Evolutionary conservation across 2,329 filamentous ascomycete genomes (phyloP).

Genomic region (Aspergillus melleus): DNA sequence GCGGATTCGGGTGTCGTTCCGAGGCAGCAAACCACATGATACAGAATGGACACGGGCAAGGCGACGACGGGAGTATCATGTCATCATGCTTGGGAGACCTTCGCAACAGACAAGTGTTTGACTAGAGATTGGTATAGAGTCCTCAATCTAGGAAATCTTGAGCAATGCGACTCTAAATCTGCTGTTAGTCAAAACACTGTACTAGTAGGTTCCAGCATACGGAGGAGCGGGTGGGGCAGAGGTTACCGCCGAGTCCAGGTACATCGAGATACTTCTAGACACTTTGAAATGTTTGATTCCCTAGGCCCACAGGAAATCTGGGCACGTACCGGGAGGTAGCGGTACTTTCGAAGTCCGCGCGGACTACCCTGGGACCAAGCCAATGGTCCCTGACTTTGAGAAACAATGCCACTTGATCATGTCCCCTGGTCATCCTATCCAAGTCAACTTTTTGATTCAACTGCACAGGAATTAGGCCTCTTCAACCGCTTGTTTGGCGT

Average conservation of each 20-base stretch:
- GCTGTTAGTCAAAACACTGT: neutral
- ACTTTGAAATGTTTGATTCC: neutral
- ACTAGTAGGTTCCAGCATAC: neutral
- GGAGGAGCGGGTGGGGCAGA: neutral
- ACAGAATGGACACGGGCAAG: no score
- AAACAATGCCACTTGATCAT: no score
- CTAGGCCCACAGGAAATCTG: neutral
- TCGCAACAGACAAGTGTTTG: no score
- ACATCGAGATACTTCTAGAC: neutral
- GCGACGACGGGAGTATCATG: no score
- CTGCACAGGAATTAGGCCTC: neutral
- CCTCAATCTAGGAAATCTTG: no score
- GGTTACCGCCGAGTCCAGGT: neutral
- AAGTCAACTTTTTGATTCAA: neutral
- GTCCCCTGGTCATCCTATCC: no score
- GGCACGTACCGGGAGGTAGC: neutral
- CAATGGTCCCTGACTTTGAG: no score
- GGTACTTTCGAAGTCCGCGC: neutral
- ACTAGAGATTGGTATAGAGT: no score
- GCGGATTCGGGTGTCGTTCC: neutral
- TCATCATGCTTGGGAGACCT: no score
- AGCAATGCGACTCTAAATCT: neutral
- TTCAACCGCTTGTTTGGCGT: neutral
- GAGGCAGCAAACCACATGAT: no score
- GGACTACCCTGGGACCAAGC: no score